These are phyloP conservation scores for Beauveria asiatica DNA, from an alignment of 2,329 filamentous ascomycete species.

Conservation along the genomic window DNA sequence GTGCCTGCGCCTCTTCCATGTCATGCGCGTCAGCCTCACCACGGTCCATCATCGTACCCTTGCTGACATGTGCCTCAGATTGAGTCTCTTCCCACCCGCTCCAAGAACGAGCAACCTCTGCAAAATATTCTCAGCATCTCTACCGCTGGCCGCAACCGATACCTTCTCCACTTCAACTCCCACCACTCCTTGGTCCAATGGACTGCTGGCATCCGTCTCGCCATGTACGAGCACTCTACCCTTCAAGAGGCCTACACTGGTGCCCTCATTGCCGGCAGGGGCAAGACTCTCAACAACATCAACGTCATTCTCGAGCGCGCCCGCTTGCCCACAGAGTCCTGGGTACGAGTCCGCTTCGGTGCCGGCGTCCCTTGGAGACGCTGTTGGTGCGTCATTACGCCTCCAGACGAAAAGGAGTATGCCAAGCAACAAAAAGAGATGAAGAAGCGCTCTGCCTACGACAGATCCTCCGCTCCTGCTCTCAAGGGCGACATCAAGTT, in stretches of 20 bases:
- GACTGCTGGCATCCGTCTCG: slow-evolving; percentile 86
- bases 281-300: slow-evolving; percentile 82
- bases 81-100: slow-evolving; percentile 79
- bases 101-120: slow-evolving; percentile 65
- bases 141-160: slow-evolving; percentile 90
- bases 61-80: slow-evolving; percentile 43
- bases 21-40: background rate
- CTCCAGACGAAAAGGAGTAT: slow-evolving; percentile 88
- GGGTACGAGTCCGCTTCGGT: slow-evolving; percentile 91
- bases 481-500: slow-evolving; percentile 90
- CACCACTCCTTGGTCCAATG: slow-evolving; percentile 89
- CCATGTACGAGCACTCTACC: slow-evolving; percentile 89
- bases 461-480: slow-evolving; percentile 55
- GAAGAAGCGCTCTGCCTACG: slow-evolving; percentile 77
- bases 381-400: slow-evolving; percentile 92
- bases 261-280: slow-evolving; percentile 89
- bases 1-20: background rate
- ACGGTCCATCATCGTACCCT: background rate
- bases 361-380: slow-evolving; percentile 92
- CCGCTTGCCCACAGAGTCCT: slow-evolving; percentile 73
- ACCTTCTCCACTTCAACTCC: slow-evolving; percentile 92
- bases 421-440: slow-evolving; percentile 73
- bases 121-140: slow-evolving; percentile 95
- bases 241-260: slow-evolving; percentile 96
- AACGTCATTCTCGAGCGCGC: slow-evolving; percentile 77